Evolutionary conservation across 495 filamentous ascomycete genomes (phyloP), one percentile per base, ranked within the genome.

Genomic region (Schizothecium vesticola): DNA sequence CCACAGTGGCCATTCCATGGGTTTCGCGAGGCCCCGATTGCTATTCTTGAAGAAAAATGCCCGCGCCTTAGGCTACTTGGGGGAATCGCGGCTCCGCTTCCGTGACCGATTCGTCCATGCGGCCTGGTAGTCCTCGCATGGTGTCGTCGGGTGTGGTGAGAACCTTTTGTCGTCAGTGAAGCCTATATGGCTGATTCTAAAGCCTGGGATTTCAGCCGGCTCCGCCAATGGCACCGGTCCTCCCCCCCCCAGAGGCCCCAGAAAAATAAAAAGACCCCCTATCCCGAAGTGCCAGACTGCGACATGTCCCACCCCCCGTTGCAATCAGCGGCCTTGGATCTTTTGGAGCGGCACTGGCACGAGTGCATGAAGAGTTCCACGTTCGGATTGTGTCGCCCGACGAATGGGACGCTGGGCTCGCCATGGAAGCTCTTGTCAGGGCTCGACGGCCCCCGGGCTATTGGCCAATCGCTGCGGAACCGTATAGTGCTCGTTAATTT

Each of bases 81-180:
- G 22, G 55, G 63, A 24, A 24, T 21, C 56, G 62, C 36, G 31
- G 24, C 63, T 43, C 63, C 60, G 33, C 21, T 59, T 69, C 67
- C 67, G 67, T 69, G 65, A 63, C 65, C 67, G 36, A 65, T 69
- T 69, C 31, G 67, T 64, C 26, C 59, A 67, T 55, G 63, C 63
- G 63, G 25, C 51, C 24, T 28, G 10, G 25, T 61, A 23, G n/a
- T 22, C 13, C 60, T 36, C 26, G 31, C 43, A 51, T n/a, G 43
- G 13, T 51, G 43, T 51, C 43, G 16, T n/a, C 43, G 43, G 33
- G 33, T 4, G 43, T 51, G 16, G 43, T 51, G 43, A 51, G 43
- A 51, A 51, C 43, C 43, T 57, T 65, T 57, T 65, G 26, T 65
- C 43, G 26, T 31, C 51, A 51, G 43, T 59, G 56, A 26, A 13